phyloP scores from a whole-genome alignment of 257 asterid genomes.

The Verbascum thapsus region DNA sequence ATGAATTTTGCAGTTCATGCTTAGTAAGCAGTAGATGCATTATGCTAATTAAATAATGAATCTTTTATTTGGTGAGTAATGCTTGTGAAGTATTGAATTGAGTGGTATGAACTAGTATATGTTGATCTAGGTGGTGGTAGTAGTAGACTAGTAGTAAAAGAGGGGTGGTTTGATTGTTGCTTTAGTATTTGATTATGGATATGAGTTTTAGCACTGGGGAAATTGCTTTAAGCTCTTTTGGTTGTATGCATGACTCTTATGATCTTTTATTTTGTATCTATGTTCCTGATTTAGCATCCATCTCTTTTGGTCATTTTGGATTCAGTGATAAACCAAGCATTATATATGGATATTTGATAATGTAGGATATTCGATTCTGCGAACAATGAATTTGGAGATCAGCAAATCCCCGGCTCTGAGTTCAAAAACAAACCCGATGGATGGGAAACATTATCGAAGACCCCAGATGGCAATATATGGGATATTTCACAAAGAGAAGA shows the following conservation, averaged over 20 bases:
- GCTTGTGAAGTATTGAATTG: neutral
- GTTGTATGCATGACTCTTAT: neutral
- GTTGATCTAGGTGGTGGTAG: neutral
- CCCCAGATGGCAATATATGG: slow-evolving; percentile 80
- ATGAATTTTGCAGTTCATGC: neutral
- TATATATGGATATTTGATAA: too few species aligned
- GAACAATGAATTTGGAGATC: slow-evolving; percentile 52
- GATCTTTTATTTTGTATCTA: too few species aligned
- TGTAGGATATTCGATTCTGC: slow-evolving; percentile 81
- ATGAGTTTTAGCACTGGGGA: neutral
- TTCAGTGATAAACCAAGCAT: too few species aligned
- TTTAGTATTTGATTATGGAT: neutral
- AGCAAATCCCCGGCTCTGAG: slow-evolving; percentile 46
- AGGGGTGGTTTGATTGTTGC: slow-evolving; percentile 1
- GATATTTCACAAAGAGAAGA: slow-evolving; percentile 95
- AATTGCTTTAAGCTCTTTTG: neutral
- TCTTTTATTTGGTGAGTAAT: neutral
- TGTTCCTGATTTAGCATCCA: too few species aligned
- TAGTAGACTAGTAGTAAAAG: too few species aligned
- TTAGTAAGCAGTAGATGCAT: slow-evolving; percentile 6
- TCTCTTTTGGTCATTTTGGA: neutral
- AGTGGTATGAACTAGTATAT: neutral
- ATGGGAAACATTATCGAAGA: slow-evolving; percentile 81
- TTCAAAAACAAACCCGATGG: slow-evolving; percentile 87
- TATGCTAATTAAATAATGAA: slow-evolving; percentile 9